Evolutionary conservation across 768 basidiomycete genomes (phyloP).

Genomic region (Leccinum longicurvipes): DNA sequence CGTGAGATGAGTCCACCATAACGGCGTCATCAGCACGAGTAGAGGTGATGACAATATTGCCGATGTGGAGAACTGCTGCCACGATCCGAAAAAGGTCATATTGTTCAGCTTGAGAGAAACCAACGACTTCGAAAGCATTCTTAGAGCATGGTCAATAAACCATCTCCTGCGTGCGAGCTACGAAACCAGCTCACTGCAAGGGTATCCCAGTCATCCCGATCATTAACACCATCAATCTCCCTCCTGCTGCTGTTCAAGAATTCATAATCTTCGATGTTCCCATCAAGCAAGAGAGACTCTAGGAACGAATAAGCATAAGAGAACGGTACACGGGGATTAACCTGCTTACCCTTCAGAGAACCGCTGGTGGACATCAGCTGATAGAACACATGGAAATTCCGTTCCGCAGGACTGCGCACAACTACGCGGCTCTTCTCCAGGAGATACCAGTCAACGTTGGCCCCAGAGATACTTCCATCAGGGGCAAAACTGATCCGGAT

Average conservation of each 20-base stretch:
- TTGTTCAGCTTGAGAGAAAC: conserved; percentile 82
- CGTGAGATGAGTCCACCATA: conserved; percentile 80
- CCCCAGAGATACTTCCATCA: conserved; percentile 92
- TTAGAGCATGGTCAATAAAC: conserved; percentile 28
- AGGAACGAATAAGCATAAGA: conserved; percentile 10
- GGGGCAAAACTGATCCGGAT: conserved; percentile 92
- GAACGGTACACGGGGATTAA: not conserved
- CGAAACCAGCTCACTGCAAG: conserved; percentile 52
- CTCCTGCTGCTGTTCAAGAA: conserved; percentile 87
- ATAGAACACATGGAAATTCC: conserved; percentile 97
- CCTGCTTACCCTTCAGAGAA: conserved; percentile 57
- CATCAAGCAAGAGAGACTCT: conserved; percentile 76
- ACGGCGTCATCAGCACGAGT: conserved; percentile 76
- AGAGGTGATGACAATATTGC: conserved; percentile 82
- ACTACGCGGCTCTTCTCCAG: conserved; percentile 97
- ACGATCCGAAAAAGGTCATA: conserved; percentile 91
- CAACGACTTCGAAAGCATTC: conserved; percentile 85
- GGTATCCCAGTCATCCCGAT: conserved; percentile 80
- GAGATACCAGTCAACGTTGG: conserved; percentile 98
- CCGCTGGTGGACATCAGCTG: conserved; percentile 82
- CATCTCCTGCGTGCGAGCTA: not conserved
- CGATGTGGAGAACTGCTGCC: conserved; percentile 91
- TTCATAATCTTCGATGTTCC: conserved; percentile 77
- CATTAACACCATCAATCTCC: conserved; percentile 95
- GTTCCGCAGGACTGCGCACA: conserved; percentile 79